These are phyloP conservation scores for Trametes hirsuta DNA, from an alignment of 1,284 basidiomycete species.

Conservation along the genomic window DNA sequence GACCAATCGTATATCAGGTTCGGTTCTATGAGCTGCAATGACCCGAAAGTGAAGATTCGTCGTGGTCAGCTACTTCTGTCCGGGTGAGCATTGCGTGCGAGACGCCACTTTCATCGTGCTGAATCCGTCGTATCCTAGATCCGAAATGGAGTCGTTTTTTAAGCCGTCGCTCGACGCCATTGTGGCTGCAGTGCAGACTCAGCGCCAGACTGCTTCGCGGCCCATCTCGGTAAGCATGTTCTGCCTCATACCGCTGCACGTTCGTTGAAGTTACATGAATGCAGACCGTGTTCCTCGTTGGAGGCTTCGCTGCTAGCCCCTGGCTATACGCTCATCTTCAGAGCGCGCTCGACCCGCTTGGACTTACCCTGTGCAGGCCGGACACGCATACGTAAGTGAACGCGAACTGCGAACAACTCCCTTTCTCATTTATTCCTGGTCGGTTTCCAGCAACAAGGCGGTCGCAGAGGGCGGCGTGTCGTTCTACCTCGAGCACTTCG, in stretches of 20 bases:
- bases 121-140: slow-evolving; percentile 11
- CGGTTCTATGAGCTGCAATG: slow-evolving; percentile 31
- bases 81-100: neutral
- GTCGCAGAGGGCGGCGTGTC: slow-evolving; percentile 42
- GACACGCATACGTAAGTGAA: slow-evolving; percentile 39
- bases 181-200: slow-evolving; percentile 37
- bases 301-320: slow-evolving; percentile 44
- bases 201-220: slow-evolving; percentile 24
- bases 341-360: slow-evolving; percentile 31
- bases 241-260: neutral
- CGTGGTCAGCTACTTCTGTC: slow-evolving; percentile 17
- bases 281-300: slow-evolving; percentile 43
- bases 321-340: slow-evolving; percentile 40
- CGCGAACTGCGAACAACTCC: no score
- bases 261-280: neutral
- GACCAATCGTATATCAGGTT: slow-evolving; percentile 45
- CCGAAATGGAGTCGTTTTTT: slow-evolving; percentile 44
- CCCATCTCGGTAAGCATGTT: slow-evolving; percentile 8
- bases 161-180: slow-evolving; percentile 43
- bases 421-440: neutral
- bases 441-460: slow-evolving; percentile 30
- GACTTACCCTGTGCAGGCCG: slow-evolving; percentile 44
- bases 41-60: slow-evolving; percentile 20
- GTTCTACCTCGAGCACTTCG: slow-evolving; percentile 41
- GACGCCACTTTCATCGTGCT: neutral